These are phyloP conservation scores for Coelastrella sp. DNA, from an alignment of 139 green algal species.

Conservation along the genomic window DNA sequence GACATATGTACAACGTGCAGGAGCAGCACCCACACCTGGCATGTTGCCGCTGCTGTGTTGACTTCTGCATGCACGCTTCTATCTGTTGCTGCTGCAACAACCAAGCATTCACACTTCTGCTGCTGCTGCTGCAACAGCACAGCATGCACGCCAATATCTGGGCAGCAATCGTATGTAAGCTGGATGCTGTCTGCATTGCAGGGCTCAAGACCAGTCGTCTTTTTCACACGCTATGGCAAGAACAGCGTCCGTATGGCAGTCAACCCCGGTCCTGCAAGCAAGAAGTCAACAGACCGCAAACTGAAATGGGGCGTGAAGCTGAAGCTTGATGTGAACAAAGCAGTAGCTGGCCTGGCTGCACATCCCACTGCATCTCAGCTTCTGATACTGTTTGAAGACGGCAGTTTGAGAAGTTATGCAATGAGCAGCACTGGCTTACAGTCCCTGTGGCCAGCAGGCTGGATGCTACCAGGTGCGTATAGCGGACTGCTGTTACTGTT, in stretches of 20 bases:
- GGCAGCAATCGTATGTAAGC: too few species aligned
- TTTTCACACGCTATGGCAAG: constrained; percentile 62
- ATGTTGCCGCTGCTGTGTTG: too few species aligned
- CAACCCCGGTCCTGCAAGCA: not conserved
- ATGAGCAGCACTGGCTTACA: constrained; percentile 35
- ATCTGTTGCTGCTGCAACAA: too few species aligned
- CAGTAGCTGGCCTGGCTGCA: constrained; percentile 48
- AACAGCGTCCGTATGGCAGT: constrained; percentile 54
- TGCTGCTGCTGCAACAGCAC: too few species aligned
- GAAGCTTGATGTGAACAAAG: constrained; percentile 57
- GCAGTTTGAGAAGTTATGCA: constrained; percentile 55
- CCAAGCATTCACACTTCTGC: too few species aligned
- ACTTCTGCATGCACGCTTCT: too few species aligned
- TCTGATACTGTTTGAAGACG: constrained; percentile 57
- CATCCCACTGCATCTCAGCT: constrained; percentile 54
- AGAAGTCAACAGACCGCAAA: constrained; percentile 14
- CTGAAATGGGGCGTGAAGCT: constrained; percentile 57
- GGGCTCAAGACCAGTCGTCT: constrained; percentile 55
- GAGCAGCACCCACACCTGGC: too few species aligned
- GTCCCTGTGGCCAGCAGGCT: constrained; percentile 39
- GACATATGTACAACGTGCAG: too few species aligned
- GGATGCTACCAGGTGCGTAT: constrained; percentile 35
- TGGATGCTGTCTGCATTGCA: constrained; percentile 5
- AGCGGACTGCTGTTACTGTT: not conserved
- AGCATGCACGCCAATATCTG: too few species aligned